phyloP scores from a whole-genome alignment of 2,329 filamentous ascomycete species.

The Scedosporium minutisporum region DNA sequence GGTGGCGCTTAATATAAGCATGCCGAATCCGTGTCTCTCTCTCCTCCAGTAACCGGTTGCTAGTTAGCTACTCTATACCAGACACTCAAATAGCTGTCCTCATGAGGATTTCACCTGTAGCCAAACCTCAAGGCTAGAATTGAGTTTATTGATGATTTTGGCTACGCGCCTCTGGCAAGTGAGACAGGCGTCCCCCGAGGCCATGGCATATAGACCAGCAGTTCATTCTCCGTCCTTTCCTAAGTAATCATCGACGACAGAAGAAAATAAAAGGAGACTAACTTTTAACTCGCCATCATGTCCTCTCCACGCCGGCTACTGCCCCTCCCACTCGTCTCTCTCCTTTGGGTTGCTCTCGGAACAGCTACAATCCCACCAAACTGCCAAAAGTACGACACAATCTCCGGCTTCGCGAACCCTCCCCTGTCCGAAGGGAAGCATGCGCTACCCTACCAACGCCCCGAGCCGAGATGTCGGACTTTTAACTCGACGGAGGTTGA shows the following conservation, averaged over 20 bases:
- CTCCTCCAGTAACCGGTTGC: not conserved
- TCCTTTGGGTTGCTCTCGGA: not conserved
- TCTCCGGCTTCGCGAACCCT: slow-evolving; percentile 33
- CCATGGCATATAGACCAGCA: not conserved
- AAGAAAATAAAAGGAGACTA: not conserved
- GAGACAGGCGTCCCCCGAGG: too few relatives aligned
- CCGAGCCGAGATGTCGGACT: slow-evolving; percentile 65
- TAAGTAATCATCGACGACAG: not conserved
- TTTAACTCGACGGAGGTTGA: slow-evolving; percentile 73
- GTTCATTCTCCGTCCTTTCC: not conserved
- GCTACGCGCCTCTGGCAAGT: too few relatives aligned
- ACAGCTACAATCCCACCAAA: not conserved
- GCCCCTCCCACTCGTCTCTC: not conserved
- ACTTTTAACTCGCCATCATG: not conserved
- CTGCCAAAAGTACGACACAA: not conserved
- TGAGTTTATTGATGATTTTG: too few relatives aligned
- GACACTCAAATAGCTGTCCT: not conserved
- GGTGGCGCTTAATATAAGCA: not conserved
- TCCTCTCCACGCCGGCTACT: not conserved
- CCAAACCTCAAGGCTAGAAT: too few relatives aligned
- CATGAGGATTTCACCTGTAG: not conserved
- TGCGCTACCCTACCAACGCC: slow-evolving; percentile 70
- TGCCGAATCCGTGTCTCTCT: too few relatives aligned
- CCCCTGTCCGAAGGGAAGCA: slow-evolving; percentile 69
- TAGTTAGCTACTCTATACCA: not conserved